Conservation (phyloP, 169 alveolate species). For the Babesia ovis region DNA sequence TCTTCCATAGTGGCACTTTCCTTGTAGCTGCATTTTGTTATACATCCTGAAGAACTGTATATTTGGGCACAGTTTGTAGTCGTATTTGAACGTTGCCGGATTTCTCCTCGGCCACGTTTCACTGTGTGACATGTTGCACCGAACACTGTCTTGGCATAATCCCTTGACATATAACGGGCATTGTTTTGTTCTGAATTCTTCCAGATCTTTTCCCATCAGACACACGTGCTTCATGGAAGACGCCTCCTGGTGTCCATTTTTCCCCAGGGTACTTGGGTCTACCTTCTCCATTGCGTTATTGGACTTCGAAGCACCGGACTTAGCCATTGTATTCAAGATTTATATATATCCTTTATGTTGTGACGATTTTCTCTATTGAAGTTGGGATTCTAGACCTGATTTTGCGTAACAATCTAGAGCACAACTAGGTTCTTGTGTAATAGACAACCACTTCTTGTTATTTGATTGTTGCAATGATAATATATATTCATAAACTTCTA, state of each 20-base stretch:
- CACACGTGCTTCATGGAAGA: slow-evolving; percentile 35
- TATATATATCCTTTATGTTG: too few relatives aligned
- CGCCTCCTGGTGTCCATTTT: background rate
- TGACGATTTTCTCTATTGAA: too few relatives aligned
- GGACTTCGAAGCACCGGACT: too few relatives aligned
- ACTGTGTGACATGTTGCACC: slow-evolving; percentile 60
- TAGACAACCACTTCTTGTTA: too few relatives aligned
- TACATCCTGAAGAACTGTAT: slow-evolving; percentile 59
- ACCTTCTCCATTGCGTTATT: too few relatives aligned
- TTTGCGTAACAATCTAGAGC: too few relatives aligned
- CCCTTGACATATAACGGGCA: slow-evolving; percentile 57
- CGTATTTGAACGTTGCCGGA: slow-evolving; percentile 50
- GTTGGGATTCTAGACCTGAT: too few relatives aligned
- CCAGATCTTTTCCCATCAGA: slow-evolving; percentile 49
- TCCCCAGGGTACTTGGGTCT: too few relatives aligned
- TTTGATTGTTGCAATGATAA: too few relatives aligned
- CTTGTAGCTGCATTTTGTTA: slow-evolving; percentile 66
- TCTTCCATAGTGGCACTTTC: slow-evolving; percentile 84
- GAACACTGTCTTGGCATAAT: slow-evolving; percentile 43
- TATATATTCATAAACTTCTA: too few relatives aligned
- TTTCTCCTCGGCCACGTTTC: slow-evolving; percentile 72
- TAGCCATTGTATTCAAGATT: too few relatives aligned
- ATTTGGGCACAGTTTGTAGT: slow-evolving; percentile 70
- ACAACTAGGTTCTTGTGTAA: too few relatives aligned
- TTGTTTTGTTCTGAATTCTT: slow-evolving; percentile 63